These are phyloP conservation scores for Colletotrichum sp. DNA, from an alignment of 2,329 filamentous ascomycete genomes.

Conservation along the genomic window DNA sequence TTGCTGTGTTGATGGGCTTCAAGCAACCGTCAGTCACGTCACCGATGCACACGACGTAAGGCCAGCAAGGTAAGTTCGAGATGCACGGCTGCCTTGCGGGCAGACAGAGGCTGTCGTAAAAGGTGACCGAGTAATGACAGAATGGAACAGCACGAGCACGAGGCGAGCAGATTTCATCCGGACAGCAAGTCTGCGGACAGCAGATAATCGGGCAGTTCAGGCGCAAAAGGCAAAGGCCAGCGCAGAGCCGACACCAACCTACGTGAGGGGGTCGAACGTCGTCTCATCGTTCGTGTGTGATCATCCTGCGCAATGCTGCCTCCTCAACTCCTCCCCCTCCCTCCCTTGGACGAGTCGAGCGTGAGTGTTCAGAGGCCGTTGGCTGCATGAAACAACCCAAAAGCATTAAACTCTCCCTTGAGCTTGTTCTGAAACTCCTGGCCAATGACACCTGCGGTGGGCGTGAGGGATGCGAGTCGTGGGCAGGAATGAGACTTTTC, in stretches of 20 bases:
- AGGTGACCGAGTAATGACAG: neutral
- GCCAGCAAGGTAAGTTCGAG: neutral
- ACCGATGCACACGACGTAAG: neutral
- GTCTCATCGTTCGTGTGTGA: neutral
- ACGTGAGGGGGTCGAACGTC: neutral
- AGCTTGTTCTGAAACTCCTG: neutral
- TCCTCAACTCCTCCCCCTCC: neutral
- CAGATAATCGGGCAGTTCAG: neutral
- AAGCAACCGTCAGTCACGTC: neutral
- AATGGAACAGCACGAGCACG: neutral
- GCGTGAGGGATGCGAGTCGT: neutral
- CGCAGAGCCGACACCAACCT: neutral
- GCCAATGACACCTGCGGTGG: neutral
- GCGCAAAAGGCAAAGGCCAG: neutral
- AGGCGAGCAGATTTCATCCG: neutral
- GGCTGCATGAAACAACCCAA: slow-evolving; percentile 16
- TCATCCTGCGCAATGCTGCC: neutral
- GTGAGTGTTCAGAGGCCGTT: neutral
- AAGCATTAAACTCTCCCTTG: slow-evolving; percentile 2
- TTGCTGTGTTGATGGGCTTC: neutral
- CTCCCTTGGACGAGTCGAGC: neutral
- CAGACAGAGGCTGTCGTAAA: neutral
- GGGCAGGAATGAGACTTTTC: neutral
- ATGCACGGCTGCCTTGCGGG: neutral
- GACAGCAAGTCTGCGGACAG: neutral